Evolutionary conservation across 768 basidiomycete genomes (phyloP).

Genomic region (Boletellus ananas): DNA sequence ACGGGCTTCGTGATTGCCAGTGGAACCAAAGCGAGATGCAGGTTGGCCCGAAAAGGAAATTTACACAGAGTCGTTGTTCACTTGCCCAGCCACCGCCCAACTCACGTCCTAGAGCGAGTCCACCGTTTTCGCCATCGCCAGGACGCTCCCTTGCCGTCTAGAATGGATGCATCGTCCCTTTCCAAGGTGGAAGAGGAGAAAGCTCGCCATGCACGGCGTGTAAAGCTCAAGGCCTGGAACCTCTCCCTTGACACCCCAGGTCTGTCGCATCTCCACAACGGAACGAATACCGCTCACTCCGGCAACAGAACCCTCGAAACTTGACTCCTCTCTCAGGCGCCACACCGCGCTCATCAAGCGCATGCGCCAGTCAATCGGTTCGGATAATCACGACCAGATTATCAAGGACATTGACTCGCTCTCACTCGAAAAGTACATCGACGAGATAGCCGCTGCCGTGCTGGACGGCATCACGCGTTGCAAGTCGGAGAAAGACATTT

Average conservation of each 20-base stretch:
- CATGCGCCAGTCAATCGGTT: constrained; percentile 79
- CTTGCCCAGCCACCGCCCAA: constrained; percentile 11
- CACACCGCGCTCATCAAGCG: constrained; percentile 96
- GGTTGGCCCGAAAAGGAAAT: constrained; percentile 14
- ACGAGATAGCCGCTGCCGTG: constrained; percentile 86
- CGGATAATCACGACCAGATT: constrained; percentile 80
- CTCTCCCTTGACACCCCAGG: constrained; percentile 46
- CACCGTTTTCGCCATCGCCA: not conserved
- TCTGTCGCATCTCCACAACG: constrained; percentile 19
- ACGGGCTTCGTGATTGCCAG: no score
- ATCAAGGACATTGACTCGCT: constrained; percentile 90
- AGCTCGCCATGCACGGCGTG: constrained; percentile 52
- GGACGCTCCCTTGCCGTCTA: not conserved
- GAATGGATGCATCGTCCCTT: constrained; percentile 22
- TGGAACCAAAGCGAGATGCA: not conserved
- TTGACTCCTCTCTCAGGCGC: constrained; percentile 93
- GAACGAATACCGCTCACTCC: constrained; percentile 8
- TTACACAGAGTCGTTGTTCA: not conserved
- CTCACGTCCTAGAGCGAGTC: constrained; percentile 2
- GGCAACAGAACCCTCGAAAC: constrained; percentile 58
- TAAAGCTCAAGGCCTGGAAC: constrained; percentile 58
- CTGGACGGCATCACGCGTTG: constrained; percentile 83
- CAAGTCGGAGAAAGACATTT: constrained; percentile 89
- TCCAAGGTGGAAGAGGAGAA: constrained; percentile 48
- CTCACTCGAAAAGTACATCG: constrained; percentile 91